phyloP scores from a whole-genome alignment of 768 basidiomycete species.

The Chalciporus pseudorubinellus region DNA sequence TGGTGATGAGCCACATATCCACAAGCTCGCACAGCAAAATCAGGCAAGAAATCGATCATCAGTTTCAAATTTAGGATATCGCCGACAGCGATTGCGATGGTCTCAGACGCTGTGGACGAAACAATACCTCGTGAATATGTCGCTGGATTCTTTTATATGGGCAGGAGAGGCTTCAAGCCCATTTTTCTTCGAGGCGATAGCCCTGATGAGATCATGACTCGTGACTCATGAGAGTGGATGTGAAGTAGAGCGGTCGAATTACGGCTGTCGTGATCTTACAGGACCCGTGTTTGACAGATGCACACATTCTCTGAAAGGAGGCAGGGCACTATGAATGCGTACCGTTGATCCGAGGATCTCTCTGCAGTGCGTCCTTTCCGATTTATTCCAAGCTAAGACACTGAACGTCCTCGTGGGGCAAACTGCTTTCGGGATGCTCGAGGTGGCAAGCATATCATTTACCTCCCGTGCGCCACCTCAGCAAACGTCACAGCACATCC shows the following conservation, averaged over 20 bases:
- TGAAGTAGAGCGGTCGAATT: background rate
- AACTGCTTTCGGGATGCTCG: constrained; percentile 1
- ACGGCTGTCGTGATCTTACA: background rate
- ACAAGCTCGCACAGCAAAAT: background rate
- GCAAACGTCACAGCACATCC: constrained; percentile 16
- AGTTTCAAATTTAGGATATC: constrained; percentile 11
- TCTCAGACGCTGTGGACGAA: background rate
- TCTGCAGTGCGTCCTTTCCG: background rate
- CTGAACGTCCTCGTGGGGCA: background rate
- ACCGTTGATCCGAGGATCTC: constrained; percentile 15
- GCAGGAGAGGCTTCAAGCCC: background rate
- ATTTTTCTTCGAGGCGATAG: background rate
- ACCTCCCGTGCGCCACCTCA: constrained; percentile 5
- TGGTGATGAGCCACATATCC: constrained; percentile 1
- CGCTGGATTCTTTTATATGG: no score
- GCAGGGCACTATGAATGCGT: background rate
- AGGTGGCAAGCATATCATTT: background rate
- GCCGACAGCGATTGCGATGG: background rate
- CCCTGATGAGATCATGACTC: constrained; percentile 20
- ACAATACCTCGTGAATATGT: background rate
- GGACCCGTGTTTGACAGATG: constrained; percentile 1
- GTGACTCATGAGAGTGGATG: constrained; percentile 6
- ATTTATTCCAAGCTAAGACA: background rate
- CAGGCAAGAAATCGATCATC: constrained; percentile 3
- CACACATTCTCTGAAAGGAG: background rate